Conservation (phyloP, 768 basidiomycete species). For the Saitozyma podzolica region DNA sequence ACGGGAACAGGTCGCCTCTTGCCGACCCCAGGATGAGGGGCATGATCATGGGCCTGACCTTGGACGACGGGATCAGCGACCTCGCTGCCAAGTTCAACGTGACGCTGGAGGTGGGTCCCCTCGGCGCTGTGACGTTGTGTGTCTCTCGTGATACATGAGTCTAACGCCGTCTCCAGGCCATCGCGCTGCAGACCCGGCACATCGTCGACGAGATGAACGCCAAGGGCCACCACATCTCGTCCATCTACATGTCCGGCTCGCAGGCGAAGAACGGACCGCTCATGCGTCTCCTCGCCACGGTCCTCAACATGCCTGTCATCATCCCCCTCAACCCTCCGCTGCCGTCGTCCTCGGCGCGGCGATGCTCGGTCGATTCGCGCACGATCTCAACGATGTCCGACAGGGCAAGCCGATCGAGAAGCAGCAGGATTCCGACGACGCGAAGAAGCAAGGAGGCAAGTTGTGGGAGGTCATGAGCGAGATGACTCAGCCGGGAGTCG, state of each 20-base stretch:
- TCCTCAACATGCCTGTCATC: conserved; percentile 77
- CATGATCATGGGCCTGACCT: conserved; percentile 79
- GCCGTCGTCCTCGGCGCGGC: conserved; percentile 91
- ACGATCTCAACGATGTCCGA: conserved; percentile 56
- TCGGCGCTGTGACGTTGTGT: too few species aligned
- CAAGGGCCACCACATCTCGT: conserved; percentile 77
- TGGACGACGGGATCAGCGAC: conserved; percentile 73
- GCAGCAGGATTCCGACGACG: conserved; percentile 53
- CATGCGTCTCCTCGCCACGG: conserved; percentile 86
- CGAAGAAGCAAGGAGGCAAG: conserved; percentile 59
- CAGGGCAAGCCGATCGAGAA: conserved; percentile 52
- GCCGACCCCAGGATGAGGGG: conserved; percentile 96
- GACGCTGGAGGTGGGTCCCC: conserved; percentile 64
- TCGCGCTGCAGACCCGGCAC: conserved; percentile 90
- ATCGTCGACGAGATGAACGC: conserved; percentile 87
- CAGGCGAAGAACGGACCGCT: conserved; percentile 86
- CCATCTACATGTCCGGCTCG: conserved; percentile 83
- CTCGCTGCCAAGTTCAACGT: conserved; percentile 88
- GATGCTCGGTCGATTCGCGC: conserved; percentile 87
- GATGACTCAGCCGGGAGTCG: conserved; percentile 83
- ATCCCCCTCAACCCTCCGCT: conserved; percentile 73
- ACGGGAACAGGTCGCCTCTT: conserved; percentile 86
- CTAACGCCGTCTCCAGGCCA: conserved; percentile 57
- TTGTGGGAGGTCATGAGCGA: conserved; percentile 96
- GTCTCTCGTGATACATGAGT: background rate